Evolutionary conservation across 2,329 filamentous ascomycete species (phyloP), one percentile per base, ranked within the genome.

Genomic region (Drechslerella coelobrocha): DNA sequence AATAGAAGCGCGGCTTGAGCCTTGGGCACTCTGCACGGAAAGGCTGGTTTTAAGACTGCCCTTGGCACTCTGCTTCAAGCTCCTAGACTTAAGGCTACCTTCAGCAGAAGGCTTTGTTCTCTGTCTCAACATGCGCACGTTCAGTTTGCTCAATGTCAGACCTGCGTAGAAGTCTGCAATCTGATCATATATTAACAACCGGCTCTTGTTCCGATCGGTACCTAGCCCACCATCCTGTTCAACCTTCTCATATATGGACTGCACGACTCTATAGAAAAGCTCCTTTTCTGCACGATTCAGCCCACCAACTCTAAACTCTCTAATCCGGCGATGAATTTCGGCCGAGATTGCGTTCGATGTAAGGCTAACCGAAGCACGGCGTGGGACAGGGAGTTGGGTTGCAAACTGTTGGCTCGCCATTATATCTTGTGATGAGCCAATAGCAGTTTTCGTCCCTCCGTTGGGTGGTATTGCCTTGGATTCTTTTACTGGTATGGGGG

Each of bases 131-230:
- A n/a, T n/a, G n/a, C n/a, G n/a, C n/a, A n/a, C n/a, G n/a, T n/a
- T n/a, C 4, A 26, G 3, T 24, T 21, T 19, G 3, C 19, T 37
- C n/a, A 71, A 47, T 39, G 53, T 41, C 17, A 27, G 41, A 2
- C 37, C 17, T 5, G 59, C 66, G 10, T 71, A 71, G 26, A 71
- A 71, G 17, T 63, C 66, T 23, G 53, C 47, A 17, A 71, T 63
- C 29, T 60, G 53, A 14, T 57, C 27, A 21, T 45, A 34, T 3
- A 71, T 37, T 10, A 23, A 3, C 19, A 31, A 41, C 12, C 24
- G 10, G 27, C 27, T 41, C 21, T 57, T 12, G 1, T n/a, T 23
- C 41, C 8, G 14, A 8, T 45, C 12, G 29, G n/a, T n/a, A 17
- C 34, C 23, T 2, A 23, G 21, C 17, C 55, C 39, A 4, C 47